Base-by-base conservation (phyloP, 179 eudicot genomes). In the Monotropa hypopitys region DNA sequence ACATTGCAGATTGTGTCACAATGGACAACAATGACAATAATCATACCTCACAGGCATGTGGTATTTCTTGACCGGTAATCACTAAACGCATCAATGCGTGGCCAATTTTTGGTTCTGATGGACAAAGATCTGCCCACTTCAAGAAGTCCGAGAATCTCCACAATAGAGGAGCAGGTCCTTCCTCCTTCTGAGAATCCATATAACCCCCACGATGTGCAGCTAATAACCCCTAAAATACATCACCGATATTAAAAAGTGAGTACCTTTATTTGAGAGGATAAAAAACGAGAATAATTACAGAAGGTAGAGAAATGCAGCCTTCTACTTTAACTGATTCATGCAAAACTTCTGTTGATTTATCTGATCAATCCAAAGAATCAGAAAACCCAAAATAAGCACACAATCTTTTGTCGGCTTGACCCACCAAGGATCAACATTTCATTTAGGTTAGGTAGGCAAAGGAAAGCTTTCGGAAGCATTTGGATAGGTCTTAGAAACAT, bases 151-250 rank as follows among this genome's bases (percentile, higher is more conserved):
- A 90, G 84, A 91, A 89, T 84, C 99, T 90, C 99, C 99, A 96
- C 70, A 96, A 80, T 77, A 96, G 83, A 69, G 99, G 99, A 80
- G 99, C 93, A 81, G 99, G 99, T 45, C 99, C 99, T 85, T 96
- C 99, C 79, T 96, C 99, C 83, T 87, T 91, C 82, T 96, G 99
- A 65, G 91, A 89, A 80, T 96, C 99, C 83, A 96, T 96, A 85
- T 96, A 96, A 61, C 98, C 99, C 72, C 99, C 99, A 70, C 99
- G 98, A 86, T 96, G 99, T 65, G 99, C 99, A 69, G 99, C 99
- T 77, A 96, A 82, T 73, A 96, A 84, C 78, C 99, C 99, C 99
- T 96, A 84, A 42, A 74, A 71, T 32, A 83, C 65, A 80, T 75
- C 28, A 56, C 54, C 23, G 7, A 57, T 26, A 57, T 42, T 12